Conservation (phyloP, 1,139 yeast species). For the Sugiyamaella paludigena region DNA sequence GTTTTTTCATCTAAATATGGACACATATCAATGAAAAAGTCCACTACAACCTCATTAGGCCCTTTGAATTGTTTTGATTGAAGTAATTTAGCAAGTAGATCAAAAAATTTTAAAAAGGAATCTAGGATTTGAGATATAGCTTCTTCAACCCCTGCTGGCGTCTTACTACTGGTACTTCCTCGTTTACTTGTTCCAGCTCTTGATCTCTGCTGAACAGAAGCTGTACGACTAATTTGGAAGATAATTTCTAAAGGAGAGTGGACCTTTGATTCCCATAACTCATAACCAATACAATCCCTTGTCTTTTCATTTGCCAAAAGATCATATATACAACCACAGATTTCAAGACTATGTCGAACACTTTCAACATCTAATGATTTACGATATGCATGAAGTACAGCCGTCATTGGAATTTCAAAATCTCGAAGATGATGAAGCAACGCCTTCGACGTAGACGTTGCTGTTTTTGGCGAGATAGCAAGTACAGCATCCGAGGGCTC, state of each 20-base stretch:
- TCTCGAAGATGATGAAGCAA: constrained; percentile 10
- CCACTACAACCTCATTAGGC: constrained; percentile 47
- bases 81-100: constrained; percentile 22
- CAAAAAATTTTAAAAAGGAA: constrained; percentile 22
- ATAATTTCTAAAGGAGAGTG: constrained; percentile 45
- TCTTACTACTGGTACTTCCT: too few species aligned
- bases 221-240: constrained; percentile 19
- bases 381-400: constrained; percentile 29
- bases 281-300: constrained; percentile 33
- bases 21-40: constrained; percentile 45
- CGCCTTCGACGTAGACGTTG: constrained; percentile 4
- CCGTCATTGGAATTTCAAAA: constrained; percentile 28
- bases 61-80: constrained; percentile 38
- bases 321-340: constrained; percentile 29
- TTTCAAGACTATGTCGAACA: constrained; percentile 31
- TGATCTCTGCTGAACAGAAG: constrained; percentile 9
- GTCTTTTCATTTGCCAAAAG: constrained; percentile 26
- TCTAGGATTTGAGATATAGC: constrained; percentile 18
- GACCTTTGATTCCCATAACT: constrained; percentile 49
- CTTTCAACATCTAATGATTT: constrained; percentile 29
- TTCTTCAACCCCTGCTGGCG: neutral
- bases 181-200: neutral
- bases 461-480: neutral
- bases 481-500: neutral
- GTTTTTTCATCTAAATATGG: constrained; percentile 41